These are phyloP conservation scores for Globisporangium megalacanthum DNA, from an alignment of 352 stramenopile species.

Conservation along the genomic window DNA sequence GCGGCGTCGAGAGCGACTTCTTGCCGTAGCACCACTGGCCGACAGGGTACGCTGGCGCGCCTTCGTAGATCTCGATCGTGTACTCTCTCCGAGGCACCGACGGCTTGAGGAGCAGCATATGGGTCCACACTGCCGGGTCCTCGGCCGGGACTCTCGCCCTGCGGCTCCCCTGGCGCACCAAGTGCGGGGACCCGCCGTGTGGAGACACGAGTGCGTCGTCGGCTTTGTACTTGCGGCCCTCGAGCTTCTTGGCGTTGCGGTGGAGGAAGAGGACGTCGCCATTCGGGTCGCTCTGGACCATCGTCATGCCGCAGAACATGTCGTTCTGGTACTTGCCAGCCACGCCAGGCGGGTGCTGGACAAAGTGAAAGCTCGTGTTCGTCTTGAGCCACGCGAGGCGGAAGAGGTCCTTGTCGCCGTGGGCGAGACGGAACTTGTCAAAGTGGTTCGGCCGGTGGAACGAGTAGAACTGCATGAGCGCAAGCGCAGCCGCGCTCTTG, in stretches of 20 bases:
- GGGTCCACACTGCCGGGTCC: conserved; percentile 60
- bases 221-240: conserved; percentile 21
- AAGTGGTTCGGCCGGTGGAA: conserved; percentile 39
- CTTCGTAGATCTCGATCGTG: conserved; percentile 45
- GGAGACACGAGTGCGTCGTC: neutral
- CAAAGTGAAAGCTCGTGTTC: conserved; percentile 44
- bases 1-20: conserved; percentile 20
- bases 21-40: conserved; percentile 58
- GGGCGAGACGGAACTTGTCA: conserved; percentile 25
- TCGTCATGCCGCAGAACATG: conserved; percentile 68
- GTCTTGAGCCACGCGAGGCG: conserved; percentile 50
- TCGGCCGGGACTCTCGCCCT: conserved; percentile 16
- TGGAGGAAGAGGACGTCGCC: conserved; percentile 50
- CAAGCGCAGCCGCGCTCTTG: conserved; percentile 23
- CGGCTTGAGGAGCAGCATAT: conserved; percentile 57
- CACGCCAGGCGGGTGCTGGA: conserved; percentile 31
- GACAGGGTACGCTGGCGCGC: conserved; percentile 23
- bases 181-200: conserved; percentile 20
- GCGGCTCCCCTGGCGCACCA: neutral
- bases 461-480: conserved; percentile 29
- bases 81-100: conserved; percentile 36
- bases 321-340: conserved; percentile 31
- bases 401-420: conserved; percentile 59
- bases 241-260: conserved; percentile 67
- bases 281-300: conserved; percentile 62